Percentiles rank a stretch among this genome's conserved stretches.
These are phyloP conservation scores for Globisporangium nunn DNA, from an alignment of 352 stramenopile species.

Conservation along the genomic window DNA sequence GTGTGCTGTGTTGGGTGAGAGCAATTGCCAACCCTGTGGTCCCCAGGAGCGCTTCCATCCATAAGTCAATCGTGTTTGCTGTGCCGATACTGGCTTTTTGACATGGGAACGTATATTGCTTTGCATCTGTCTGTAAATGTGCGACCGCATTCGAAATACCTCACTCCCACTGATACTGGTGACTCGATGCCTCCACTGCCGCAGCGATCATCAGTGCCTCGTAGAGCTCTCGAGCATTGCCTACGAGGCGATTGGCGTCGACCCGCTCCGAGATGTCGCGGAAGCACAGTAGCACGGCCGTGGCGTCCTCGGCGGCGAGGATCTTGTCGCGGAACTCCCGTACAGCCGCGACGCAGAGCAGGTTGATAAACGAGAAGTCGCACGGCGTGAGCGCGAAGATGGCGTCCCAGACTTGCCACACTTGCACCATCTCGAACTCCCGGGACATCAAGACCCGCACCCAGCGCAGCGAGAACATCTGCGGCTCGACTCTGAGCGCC, in stretches of 20 bases:
- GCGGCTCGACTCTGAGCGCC: constrained; percentile 43
- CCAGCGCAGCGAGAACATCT: constrained; percentile 72
- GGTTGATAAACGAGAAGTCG: constrained; percentile 74
- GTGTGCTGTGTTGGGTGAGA: not conserved
- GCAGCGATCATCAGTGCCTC: constrained; percentile 59
- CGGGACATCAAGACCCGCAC: constrained; percentile 71
- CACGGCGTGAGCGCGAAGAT: constrained; percentile 65
- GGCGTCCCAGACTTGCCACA: constrained; percentile 75
- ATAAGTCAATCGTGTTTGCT: not conserved
- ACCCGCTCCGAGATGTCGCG: constrained; percentile 48
- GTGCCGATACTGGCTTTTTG: not conserved
- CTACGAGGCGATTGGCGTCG: constrained; percentile 38
- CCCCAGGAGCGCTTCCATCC: not conserved
- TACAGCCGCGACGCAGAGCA: constrained; percentile 68
- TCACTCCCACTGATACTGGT: constrained; percentile 7
- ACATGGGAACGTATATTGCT: not conserved
- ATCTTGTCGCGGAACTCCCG: constrained; percentile 62
- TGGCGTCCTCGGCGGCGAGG: constrained; percentile 48
- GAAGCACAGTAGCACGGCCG: constrained; percentile 46
- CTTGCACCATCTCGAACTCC: constrained; percentile 65
- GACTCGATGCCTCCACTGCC: constrained; percentile 40
- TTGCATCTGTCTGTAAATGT: not conserved
- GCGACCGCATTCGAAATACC: no score
- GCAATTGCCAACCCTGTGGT: not conserved
- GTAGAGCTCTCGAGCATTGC: constrained; percentile 56